phyloP scores from a whole-genome alignment of 441 rosid genomes.

The Aleurites moluccanus region DNA sequence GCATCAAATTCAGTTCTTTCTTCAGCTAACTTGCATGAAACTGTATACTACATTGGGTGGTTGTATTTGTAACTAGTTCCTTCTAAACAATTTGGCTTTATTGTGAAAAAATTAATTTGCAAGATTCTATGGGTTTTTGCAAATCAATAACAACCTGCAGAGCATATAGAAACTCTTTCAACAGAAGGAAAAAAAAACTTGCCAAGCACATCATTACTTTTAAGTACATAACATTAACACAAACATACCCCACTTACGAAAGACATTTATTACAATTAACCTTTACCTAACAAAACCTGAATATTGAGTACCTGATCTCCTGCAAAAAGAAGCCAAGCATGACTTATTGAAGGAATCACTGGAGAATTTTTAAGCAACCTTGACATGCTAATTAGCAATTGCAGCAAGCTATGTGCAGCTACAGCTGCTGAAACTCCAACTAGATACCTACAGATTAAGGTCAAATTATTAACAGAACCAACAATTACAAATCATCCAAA shows the following conservation, averaged over 20 bases:
- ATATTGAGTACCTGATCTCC: conserved; percentile 64
- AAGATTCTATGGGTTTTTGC: background rate
- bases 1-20: background rate
- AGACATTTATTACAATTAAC: background rate
- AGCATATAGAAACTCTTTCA: background rate
- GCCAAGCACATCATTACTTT: background rate
- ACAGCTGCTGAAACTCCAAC: conserved; percentile 62
- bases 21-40: background rate
- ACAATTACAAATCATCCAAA: background rate
- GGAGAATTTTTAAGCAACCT: conserved; percentile 53
- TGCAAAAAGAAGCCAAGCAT: conserved; percentile 68
- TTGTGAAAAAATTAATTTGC: background rate
- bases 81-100: background rate
- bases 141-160: background rate
- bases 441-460: conserved; percentile 47
- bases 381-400: conserved; percentile 42
- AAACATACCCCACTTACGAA: background rate
- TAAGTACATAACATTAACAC: background rate
- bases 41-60: background rate
- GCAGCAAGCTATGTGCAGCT: conserved; percentile 55
- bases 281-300: background rate
- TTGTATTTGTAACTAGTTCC: background rate
- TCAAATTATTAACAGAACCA: background rate
- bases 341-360: conserved; percentile 52
- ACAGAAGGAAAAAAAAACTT: background rate